A percentile compares a stretch with the other conserved stretches of the same genome.
These are phyloP conservation scores for Lichtheimia hyalospora DNA, from an alignment of 371 early-diverging fungal species.

Conservation along the genomic window DNA sequence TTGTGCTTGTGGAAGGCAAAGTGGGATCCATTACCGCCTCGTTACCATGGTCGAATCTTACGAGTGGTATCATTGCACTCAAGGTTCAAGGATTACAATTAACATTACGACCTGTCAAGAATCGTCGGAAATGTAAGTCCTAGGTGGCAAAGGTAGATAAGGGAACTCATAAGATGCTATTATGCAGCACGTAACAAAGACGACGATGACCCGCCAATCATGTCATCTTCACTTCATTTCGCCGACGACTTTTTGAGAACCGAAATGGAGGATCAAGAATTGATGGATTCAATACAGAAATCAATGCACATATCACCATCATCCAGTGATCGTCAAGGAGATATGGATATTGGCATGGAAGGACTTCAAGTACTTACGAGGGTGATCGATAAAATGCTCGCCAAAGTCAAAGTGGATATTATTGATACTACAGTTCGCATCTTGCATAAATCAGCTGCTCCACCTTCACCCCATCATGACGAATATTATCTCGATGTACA, in stretches of 20 bases:
- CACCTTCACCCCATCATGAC: conserved; percentile 3
- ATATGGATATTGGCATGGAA: conserved; percentile 44
- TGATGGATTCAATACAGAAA: conserved; percentile 58
- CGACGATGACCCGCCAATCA: conserved; percentile 66
- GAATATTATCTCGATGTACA: conserved; percentile 60
- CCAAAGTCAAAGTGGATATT: conserved; percentile 58
- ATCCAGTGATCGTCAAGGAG: conserved; percentile 2
- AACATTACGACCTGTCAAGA: conserved; percentile 52
- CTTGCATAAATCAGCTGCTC: conserved; percentile 46
- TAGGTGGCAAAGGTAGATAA: background rate
- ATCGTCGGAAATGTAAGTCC: conserved; percentile 32
- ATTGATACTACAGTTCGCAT: conserved; percentile 56
- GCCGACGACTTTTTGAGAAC: conserved; percentile 84
- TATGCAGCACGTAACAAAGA: conserved; percentile 14
- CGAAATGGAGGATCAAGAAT: conserved; percentile 60
- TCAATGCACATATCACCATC: conserved; percentile 42
- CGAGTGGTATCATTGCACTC: conserved; percentile 75
- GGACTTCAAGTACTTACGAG: conserved; percentile 68
- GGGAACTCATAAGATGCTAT: background rate
- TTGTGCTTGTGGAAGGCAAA: conserved; percentile 66
- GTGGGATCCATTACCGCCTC: conserved; percentile 72
- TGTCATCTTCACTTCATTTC: conserved; percentile 84
- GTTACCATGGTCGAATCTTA: conserved; percentile 83
- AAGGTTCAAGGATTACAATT: conserved; percentile 74
- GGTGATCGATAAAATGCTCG: conserved; percentile 71